Percentiles rank a stretch among this genome's conserved stretches.
These are phyloP conservation scores for Kwoniella shivajii DNA, from an alignment of 1,284 basidiomycete species.

Conservation along the genomic window DNA sequence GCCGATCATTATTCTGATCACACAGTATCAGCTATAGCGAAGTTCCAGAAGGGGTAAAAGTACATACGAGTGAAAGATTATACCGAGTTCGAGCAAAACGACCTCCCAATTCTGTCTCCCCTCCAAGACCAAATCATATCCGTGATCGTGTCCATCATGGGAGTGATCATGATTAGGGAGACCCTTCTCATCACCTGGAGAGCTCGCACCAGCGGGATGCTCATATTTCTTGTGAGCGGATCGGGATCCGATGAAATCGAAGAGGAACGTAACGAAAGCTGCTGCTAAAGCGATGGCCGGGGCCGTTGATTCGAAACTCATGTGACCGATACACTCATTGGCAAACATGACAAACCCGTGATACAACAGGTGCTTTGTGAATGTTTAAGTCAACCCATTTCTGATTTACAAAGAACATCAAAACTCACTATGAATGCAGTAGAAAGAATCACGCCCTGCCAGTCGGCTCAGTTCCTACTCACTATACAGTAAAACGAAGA, in stretches of 20 bases:
- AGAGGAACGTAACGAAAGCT: slow-evolving; percentile 41
- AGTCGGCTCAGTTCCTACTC: background rate
- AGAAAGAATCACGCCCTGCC: slow-evolving; percentile 54
- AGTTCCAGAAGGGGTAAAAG: background rate
- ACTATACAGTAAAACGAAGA: background rate
- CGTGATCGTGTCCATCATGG: slow-evolving; percentile 12
- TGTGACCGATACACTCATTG: slow-evolving; percentile 55
- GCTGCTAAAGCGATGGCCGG: slow-evolving; percentile 53
- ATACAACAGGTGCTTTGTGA: slow-evolving; percentile 50
- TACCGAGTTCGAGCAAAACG: slow-evolving; percentile 54
- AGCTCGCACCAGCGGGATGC: background rate
- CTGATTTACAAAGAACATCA: background rate
- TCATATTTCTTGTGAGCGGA: slow-evolving; percentile 24
- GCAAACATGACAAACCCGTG: slow-evolving; percentile 54
- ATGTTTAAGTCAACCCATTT: background rate
- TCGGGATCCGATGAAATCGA: slow-evolving; percentile 52
- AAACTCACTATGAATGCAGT: slow-evolving; percentile 51
- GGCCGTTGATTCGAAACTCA: slow-evolving; percentile 54
- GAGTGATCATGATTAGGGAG: slow-evolving; percentile 3
- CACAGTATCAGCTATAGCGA: background rate
- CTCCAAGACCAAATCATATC: slow-evolving; percentile 24
- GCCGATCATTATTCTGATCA: slow-evolving; percentile 17
- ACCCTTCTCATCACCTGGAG: background rate
- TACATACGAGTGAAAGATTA: slow-evolving; percentile 52
- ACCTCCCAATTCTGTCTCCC: slow-evolving; percentile 47